Percentiles rank a stretch among this genome's conserved stretches.
Conservation (phyloP, 805 yeast species). For the Zygosaccharomyces kombuchaensis region DNA sequence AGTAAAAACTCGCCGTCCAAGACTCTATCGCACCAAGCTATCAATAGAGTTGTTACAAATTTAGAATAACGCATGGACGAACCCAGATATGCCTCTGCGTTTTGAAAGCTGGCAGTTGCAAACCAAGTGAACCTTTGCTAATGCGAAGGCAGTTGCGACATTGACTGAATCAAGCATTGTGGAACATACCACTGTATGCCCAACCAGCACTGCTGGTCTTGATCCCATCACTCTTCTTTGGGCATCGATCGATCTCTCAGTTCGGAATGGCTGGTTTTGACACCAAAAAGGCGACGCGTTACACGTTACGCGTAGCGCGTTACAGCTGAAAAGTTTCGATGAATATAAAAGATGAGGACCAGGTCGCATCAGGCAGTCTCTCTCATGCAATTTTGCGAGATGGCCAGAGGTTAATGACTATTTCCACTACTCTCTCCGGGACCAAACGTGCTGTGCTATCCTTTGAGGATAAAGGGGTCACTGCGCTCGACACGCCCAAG, state of each 20-base stretch:
- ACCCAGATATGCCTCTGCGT: no score
- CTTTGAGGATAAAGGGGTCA: not conserved
- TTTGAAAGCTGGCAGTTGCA: no score
- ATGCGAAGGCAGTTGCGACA: no score
- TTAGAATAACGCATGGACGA: no score
- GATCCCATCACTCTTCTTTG: not conserved
- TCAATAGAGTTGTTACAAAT: no score
- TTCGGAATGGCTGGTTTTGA: conserved; percentile 5
- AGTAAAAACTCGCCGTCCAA: no score
- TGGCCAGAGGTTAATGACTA: not conserved
- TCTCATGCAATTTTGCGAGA: not conserved
- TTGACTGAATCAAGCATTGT: no score
- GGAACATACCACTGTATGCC: not conserved
- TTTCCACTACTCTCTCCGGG: conserved; percentile 1
- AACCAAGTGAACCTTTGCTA: no score
- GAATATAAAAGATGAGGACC: conserved; percentile 1
- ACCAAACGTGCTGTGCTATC: conserved; percentile 2
- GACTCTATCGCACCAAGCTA: no score
- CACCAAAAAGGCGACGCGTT: not conserved
- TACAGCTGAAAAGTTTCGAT: not conserved
- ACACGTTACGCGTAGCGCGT: not conserved
- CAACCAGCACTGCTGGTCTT: not conserved
- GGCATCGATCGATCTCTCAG: not conserved
- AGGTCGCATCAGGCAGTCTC: not conserved
- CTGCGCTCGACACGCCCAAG: not conserved